Conservation (phyloP, 805 yeast species). For the Pichia kluyveri region DNA sequence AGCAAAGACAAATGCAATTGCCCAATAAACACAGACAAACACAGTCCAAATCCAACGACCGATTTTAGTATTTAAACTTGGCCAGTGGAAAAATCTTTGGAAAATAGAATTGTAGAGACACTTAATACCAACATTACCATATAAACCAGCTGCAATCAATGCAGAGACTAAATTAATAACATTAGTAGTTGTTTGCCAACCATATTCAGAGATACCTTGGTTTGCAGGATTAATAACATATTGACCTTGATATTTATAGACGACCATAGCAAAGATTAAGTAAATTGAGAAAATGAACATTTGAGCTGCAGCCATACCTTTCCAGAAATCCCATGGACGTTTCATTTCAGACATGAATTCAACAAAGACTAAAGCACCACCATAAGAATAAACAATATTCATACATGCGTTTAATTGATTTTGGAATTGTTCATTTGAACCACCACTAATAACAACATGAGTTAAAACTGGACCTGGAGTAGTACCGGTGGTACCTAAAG, state of each 20-base stretch:
- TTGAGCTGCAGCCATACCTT: constrained; percentile 38
- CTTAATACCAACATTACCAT: constrained; percentile 40
- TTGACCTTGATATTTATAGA: constrained; percentile 38
- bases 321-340: constrained; percentile 39
- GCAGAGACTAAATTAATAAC: constrained; percentile 31
- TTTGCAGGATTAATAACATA: constrained; percentile 34
- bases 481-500: constrained; percentile 11
- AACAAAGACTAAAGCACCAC: constrained; percentile 39
- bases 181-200: constrained; percentile 34
- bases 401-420: constrained; percentile 15
- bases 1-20: constrained; percentile 33
- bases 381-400: constrained; percentile 41
- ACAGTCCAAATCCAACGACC: constrained; percentile 31
- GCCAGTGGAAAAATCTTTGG: constrained; percentile 26
- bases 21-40: constrained; percentile 34
- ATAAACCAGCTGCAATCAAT: constrained; percentile 37
- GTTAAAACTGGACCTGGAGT: constrained; percentile 20
- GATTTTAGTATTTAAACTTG: constrained; percentile 23
- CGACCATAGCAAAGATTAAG: constrained; percentile 33
- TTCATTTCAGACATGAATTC: constrained; percentile 41
- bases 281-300: constrained; percentile 31
- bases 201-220: constrained; percentile 32
- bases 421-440: constrained; percentile 22
- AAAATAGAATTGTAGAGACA: constrained; percentile 31
- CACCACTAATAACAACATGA: constrained; percentile 14